Evolutionary conservation across 495 filamentous ascomycete species (phyloP).

Genomic region (Penicillium arizonense): DNA sequence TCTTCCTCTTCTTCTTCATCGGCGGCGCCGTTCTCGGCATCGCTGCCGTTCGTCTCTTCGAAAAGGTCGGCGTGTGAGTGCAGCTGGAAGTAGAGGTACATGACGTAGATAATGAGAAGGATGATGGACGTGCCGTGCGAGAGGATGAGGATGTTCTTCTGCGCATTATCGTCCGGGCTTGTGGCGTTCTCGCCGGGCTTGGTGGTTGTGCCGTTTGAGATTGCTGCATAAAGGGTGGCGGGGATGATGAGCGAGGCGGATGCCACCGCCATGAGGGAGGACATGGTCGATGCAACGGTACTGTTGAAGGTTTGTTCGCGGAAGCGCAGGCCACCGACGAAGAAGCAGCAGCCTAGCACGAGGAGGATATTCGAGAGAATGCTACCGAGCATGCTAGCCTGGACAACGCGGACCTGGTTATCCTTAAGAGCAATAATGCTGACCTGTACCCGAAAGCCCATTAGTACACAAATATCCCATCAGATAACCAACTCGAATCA

Average conservation of each 20-base stretch:
- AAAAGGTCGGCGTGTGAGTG: conserved; percentile 78
- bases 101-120: conserved; percentile 79
- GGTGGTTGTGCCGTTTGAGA: conserved; percentile 19
- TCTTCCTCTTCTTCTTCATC: conserved; percentile 52
- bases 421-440: conserved; percentile 87
- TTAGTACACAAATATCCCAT: conserved; percentile 6
- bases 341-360: conserved; percentile 95
- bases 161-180: conserved; percentile 18
- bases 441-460: conserved; percentile 56
- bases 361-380: conserved; percentile 95
- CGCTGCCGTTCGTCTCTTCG: conserved; percentile 56
- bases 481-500: background rate
- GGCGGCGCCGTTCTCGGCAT: conserved; percentile 29
- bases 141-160: conserved; percentile 68
- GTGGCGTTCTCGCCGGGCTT: background rate
- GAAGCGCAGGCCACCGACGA: conserved; percentile 72
- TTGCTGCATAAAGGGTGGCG: conserved; percentile 68
- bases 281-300: conserved; percentile 92
- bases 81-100: conserved; percentile 92
- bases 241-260: conserved; percentile 92
- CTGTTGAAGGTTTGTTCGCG: conserved; percentile 76
- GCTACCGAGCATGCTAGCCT: conserved; percentile 95
- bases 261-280: conserved; percentile 90
- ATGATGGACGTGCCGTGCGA: conserved; percentile 92
- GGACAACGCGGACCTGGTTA: conserved; percentile 89